These are phyloP conservation scores for Metarhizium guizhouense DNA, from an alignment of 2,329 filamentous ascomycete species.

Conservation along the genomic window DNA sequence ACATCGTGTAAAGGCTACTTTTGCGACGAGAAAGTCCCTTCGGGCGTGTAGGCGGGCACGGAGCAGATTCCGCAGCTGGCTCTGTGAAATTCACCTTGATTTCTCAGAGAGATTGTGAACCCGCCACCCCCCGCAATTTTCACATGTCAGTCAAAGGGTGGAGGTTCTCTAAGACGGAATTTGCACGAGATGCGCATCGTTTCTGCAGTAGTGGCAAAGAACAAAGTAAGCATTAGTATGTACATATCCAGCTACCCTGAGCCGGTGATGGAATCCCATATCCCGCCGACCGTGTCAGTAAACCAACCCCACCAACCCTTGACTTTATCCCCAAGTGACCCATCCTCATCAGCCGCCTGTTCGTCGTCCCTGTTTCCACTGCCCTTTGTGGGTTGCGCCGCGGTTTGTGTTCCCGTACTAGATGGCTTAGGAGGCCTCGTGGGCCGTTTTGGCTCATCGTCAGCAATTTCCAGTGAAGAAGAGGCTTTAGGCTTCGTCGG, in stretches of 20 bases:
- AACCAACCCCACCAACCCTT: slow-evolving; percentile 43
- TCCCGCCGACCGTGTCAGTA: slow-evolving; percentile 34
- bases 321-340: slow-evolving; percentile 19
- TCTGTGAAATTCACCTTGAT: too few species aligned
- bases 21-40: too few species aligned
- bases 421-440: background rate
- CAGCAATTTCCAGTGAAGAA: background rate
- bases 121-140: too few species aligned
- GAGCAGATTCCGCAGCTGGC: too few species aligned
- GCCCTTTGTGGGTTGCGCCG: background rate
- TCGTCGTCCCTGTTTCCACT: background rate
- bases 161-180: too few species aligned
- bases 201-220: too few species aligned
- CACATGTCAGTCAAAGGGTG: too few species aligned
- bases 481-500: slow-evolving; percentile 5
- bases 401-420: background rate
- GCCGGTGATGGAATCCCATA: slow-evolving; percentile 36
- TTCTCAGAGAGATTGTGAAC: too few species aligned
- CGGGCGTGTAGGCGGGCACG: too few species aligned
- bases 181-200: too few species aligned
- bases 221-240: background rate
- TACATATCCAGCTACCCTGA: slow-evolving; percentile 9
- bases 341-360: background rate
- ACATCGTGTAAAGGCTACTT: too few species aligned
- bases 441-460: background rate